A percentile compares a stretch with the other conserved stretches of the same genome.
phyloP scores from a whole-genome alignment of 1,139 yeast species.

The Taiozyma onychis region DNA sequence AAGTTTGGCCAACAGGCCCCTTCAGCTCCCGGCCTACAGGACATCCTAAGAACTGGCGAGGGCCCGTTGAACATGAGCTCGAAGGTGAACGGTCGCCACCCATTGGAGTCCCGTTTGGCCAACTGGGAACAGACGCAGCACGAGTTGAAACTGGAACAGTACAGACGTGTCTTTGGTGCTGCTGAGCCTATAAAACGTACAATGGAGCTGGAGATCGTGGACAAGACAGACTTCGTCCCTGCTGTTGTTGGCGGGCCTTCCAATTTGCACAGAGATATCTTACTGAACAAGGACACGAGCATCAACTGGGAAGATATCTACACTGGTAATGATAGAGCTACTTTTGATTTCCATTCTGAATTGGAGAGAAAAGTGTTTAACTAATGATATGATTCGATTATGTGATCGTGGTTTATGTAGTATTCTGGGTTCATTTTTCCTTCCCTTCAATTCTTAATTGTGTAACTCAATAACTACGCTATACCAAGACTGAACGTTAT shows the following conservation, averaged over 20 bases:
- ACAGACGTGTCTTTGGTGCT: slow-evolving; percentile 82
- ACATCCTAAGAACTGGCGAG: slow-evolving; percentile 48
- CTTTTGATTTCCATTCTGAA: slow-evolving; percentile 58
- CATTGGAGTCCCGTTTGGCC: slow-evolving; percentile 67
- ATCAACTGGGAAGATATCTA: slow-evolving; percentile 96
- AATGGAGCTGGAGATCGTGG: slow-evolving; percentile 79
- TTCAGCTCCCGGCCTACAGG: slow-evolving; percentile 58
- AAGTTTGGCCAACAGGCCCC: slow-evolving; percentile 48
- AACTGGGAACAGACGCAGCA: slow-evolving; percentile 80
- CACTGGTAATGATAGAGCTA: slow-evolving; percentile 28
- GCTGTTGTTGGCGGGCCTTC: slow-evolving; percentile 47
- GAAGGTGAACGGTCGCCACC: slow-evolving; percentile 78
- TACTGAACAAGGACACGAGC: slow-evolving; percentile 66
- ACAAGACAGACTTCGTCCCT: slow-evolving; percentile 70
- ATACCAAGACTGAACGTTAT: too few relatives aligned
- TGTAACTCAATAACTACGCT: too few relatives aligned
- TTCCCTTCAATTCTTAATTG: too few relatives aligned
- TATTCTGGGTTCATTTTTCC: not conserved
- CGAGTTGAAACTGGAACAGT: slow-evolving; percentile 66
- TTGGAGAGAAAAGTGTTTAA: slow-evolving; percentile 45
- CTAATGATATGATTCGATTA: not conserved
- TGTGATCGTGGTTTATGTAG: not conserved
- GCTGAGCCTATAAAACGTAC: slow-evolving; percentile 90
- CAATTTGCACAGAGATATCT: slow-evolving; percentile 66
- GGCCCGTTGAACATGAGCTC: slow-evolving; percentile 63